These are phyloP conservation scores for Populus trichocarpa DNA, from an alignment of 441 rosid genomes.

Conservation along the genomic window DNA sequence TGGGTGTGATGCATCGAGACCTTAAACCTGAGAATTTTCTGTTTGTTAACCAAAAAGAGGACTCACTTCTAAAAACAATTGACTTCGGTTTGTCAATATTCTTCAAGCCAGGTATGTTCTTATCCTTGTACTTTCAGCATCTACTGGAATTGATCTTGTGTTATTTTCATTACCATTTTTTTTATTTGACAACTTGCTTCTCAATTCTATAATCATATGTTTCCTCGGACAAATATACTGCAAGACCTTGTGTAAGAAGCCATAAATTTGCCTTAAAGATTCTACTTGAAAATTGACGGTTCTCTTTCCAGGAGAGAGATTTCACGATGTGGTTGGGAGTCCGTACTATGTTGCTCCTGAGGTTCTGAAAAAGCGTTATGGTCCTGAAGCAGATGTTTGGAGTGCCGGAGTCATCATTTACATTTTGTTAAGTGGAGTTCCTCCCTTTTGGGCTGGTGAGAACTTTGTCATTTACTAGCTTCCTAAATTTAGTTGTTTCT, in stretches of 20 bases:
- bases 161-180: background rate
- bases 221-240: background rate
- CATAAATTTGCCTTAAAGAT: background rate
- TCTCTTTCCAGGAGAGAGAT: constrained; percentile 59
- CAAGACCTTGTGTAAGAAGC: background rate
- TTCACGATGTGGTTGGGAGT: constrained; percentile 90
- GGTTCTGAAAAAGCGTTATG: constrained; percentile 79
- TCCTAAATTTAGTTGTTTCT: background rate
- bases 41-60: constrained; percentile 68
- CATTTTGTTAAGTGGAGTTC: too few relatives aligned
- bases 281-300: background rate
- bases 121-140: constrained; percentile 3
- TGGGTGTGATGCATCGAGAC: constrained; percentile 27
- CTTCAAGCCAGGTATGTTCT: constrained; percentile 80
- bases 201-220: background rate
- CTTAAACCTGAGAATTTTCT: constrained; percentile 92
- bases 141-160: background rate
- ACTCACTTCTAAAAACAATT: constrained; percentile 81
- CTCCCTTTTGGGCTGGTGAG: constrained; percentile 42
- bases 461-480: background rate
- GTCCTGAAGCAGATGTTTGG: constrained; percentile 47
- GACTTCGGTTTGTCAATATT: constrained; percentile 92
- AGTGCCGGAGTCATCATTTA: too few relatives aligned
- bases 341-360: constrained; percentile 98
- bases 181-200: background rate